Conservation (phyloP, 75 land plant species). For the Gnetum montanum region DNA sequence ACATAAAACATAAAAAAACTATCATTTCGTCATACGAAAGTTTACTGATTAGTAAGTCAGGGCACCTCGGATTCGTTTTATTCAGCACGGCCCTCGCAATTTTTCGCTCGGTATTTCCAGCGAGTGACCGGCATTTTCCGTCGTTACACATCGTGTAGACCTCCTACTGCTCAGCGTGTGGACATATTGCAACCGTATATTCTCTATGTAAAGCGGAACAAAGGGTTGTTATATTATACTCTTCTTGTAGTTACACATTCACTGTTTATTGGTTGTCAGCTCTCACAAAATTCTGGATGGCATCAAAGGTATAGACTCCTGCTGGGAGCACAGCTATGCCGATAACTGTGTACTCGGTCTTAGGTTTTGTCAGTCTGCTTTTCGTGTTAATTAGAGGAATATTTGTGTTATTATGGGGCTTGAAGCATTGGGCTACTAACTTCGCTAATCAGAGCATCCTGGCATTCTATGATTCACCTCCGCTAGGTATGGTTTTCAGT, state of each 20-base stretch:
- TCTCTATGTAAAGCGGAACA: slow-evolving; percentile 57
- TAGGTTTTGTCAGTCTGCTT: slow-evolving; percentile 25
- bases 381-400: slow-evolving; percentile 23
- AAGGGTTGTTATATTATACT: slow-evolving; percentile 36
- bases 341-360: slow-evolving; percentile 45
- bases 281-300: slow-evolving; percentile 61
- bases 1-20: too few species aligned
- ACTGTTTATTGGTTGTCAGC: slow-evolving; percentile 33
- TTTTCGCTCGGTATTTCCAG: too few species aligned
- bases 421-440: slow-evolving; percentile 31
- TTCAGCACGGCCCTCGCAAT: too few species aligned
- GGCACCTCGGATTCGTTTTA: too few species aligned
- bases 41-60: too few species aligned
- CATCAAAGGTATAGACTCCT: slow-evolving; percentile 48
- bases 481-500: slow-evolving; percentile 73
- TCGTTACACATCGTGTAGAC: too few species aligned
- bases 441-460: slow-evolving; percentile 80
- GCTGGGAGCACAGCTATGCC: slow-evolving; percentile 24
- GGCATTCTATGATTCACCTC: slow-evolving; percentile 89
- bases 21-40: too few species aligned
- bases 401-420: slow-evolving; percentile 29
- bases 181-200: slow-evolving; percentile 66
- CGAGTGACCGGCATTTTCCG: too few species aligned
- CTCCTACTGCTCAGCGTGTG: too few species aligned
- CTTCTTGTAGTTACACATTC: slow-evolving; percentile 26